Base-by-base conservation (phyloP, 108 stramenopile species). In the Skeletonema marinoi region DNA sequence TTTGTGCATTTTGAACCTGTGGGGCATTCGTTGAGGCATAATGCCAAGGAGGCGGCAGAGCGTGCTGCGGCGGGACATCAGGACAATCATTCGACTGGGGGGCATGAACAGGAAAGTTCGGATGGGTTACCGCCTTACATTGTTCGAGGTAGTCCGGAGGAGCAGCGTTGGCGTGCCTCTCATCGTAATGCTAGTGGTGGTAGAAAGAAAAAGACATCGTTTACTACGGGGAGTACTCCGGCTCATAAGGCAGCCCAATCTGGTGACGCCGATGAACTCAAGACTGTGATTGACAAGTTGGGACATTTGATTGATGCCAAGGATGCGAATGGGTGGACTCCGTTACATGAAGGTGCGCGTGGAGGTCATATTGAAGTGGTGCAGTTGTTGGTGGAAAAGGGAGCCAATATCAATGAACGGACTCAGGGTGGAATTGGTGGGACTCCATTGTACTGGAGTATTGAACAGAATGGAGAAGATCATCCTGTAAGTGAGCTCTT, bases 1-100 rank as follows among this genome's bases (percentile, higher is more conserved):
- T 98, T 97, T 72, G 87, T 97, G 46, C 97, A 97, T 73, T 93
- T 93, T 70, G 92, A 92, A 68, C 90, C 90, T 44, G 82, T 73
- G 3, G 89, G 89, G 2, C 94, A 95, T 77, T 88, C 91, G 2
- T 56, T 91, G 42, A 82, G 92, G 11, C 90, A 92, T 85, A 81
- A 90, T 74, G 86, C 82, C 8, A 81, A 81, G 63, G 67, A 87
- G 67, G 86, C 78, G 9, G 88, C 78, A 6, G 60, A 48, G 11
- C 33, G 65, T 44, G 91, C 88, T 17, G 90, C 87, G 11, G 68
- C 82, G 65, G 83, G 85, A 63, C 78, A 80, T 41, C 84, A 90
- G 41, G 86, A 72, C 68, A 86, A 67, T 21, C 89, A 82, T 48
- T 80, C 67, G 30, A 29, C 66, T 13, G 91, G 89, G 31, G 91